phyloP scores from a whole-genome alignment of 805 yeast genomes.

The Sugiyamaella floridensis region DNA sequence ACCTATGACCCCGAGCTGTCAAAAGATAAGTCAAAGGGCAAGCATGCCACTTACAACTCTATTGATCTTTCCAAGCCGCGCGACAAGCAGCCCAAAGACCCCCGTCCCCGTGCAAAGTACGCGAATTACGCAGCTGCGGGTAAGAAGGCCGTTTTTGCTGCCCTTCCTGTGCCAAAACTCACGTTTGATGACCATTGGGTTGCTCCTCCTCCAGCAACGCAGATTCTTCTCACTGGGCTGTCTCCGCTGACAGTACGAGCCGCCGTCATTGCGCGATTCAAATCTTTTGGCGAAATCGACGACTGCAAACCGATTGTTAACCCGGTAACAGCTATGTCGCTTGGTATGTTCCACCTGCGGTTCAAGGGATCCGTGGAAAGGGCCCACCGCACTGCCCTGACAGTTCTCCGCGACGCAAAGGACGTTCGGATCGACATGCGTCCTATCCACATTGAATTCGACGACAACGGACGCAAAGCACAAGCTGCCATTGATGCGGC shows the following conservation, averaged over 20 bases:
- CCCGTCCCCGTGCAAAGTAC: slow-evolving; percentile 16
- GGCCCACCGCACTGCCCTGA: slow-evolving; percentile 42
- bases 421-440: slow-evolving; percentile 49
- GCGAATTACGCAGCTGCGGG: slow-evolving; percentile 14
- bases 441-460: slow-evolving; percentile 30
- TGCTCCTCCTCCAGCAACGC: slow-evolving; percentile 67
- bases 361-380: slow-evolving; percentile 46
- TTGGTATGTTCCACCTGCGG: slow-evolving; percentile 61
- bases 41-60: slow-evolving; percentile 27
- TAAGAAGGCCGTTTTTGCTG: slow-evolving; percentile 17
- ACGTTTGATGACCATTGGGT: slow-evolving; percentile 62
- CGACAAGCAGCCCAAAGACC: slow-evolving; percentile 1
- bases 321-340: slow-evolving; percentile 68
- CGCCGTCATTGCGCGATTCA: slow-evolving; percentile 31
- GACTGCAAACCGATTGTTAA: slow-evolving; percentile 57
- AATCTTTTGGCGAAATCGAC: slow-evolving; percentile 55
- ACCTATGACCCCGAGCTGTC: slow-evolving; percentile 47
- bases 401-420: slow-evolving; percentile 38
- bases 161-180: slow-evolving; percentile 31
- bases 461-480: slow-evolving; percentile 30
- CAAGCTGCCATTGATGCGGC: slow-evolving; percentile 6
- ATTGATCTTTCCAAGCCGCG: neutral
- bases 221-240: slow-evolving; percentile 62
- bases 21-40: slow-evolving; percentile 38
- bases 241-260: slow-evolving; percentile 31